Base-by-base conservation (phyloP, 148 eudicot species). In the Chenopodium quinoa region DNA sequence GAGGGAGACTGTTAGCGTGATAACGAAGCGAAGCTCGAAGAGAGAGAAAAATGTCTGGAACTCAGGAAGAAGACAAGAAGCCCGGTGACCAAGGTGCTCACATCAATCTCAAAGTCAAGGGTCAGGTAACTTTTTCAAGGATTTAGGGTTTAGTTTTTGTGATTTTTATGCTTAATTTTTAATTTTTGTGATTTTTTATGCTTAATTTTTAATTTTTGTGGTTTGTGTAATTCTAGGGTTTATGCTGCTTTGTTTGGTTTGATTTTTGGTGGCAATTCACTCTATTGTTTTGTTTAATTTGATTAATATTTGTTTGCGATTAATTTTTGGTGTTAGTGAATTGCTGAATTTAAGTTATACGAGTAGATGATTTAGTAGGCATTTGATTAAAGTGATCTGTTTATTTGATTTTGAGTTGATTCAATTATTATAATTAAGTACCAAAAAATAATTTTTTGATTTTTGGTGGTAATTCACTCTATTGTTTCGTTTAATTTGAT, bases 21-120 rank as follows among this genome's bases (percentile, higher is more conserved):
- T 4, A 79, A 50, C 5, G 29, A 79, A 79, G 81, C 75, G 47
- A 19, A 11, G 20, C 60, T 54, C 60, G 60, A 0, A 16, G 60
- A 11, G 60, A 54, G 16, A 16, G 20, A 54, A 44, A 64, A 13
- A 85, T 83, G 90, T 87, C 89, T 25, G 89, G 86, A 52, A 44
- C 85, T 8, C 82, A 83, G 58, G 90, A 88, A 34, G 88, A 86
- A 75, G 90, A 88, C 32, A 87, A 86, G 87, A 88, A 88, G 74
- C 89, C 91, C 14, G 81, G 78, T 63, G 91, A 86, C 66, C 86
- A 84, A 75, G 72, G 85, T 40, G 74, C 76, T 73, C 91, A 88
- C 75, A 88, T 88, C 77, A 86, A 86, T 73, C 89, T 86, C 79
- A 88, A 88, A 68, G 91, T 88, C 85, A 88, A 86, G 86, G 89